Conservation (phyloP, 352 stramenopile genomes). For the Phytopythium vexans region DNA sequence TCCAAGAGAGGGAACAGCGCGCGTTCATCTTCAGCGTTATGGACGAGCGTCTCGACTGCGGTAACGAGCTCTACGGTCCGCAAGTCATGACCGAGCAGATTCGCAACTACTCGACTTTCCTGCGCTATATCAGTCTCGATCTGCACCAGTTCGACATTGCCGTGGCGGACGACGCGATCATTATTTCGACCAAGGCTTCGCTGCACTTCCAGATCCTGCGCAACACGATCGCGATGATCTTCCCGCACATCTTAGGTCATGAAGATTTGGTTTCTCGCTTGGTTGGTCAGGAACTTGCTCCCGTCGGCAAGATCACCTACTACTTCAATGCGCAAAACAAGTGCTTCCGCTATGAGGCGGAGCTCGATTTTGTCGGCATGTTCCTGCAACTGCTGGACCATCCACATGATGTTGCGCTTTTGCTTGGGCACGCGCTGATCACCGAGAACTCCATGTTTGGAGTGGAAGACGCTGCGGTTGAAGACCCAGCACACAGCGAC, state of each 20-base stretch:
- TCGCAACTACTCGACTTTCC: constrained; percentile 35
- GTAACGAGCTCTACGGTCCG: constrained; percentile 23
- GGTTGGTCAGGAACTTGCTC: constrained; percentile 31
- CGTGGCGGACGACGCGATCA: constrained; percentile 24
- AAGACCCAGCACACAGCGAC: not conserved
- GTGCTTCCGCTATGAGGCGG: constrained; percentile 23
- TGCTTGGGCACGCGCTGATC: constrained; percentile 32
- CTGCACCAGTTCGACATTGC: constrained; percentile 32
- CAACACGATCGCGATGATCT: constrained; percentile 40
- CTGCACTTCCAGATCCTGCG: constrained; percentile 41
- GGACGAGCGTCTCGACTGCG: constrained; percentile 30
- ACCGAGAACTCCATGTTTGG: constrained; percentile 31
- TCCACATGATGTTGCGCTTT: constrained; percentile 19
- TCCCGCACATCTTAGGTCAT: constrained; percentile 40
- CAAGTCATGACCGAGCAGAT: constrained; percentile 41
- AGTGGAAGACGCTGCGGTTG: not conserved
- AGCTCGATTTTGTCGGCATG: constrained; percentile 34
- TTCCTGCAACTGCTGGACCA: constrained; percentile 33
- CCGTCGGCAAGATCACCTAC: constrained; percentile 21
- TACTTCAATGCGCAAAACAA: constrained; percentile 30
- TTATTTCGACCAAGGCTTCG: constrained; percentile 24
- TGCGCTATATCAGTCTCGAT: constrained; percentile 31
- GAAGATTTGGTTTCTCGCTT: constrained; percentile 34
- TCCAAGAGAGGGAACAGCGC: constrained; percentile 19
- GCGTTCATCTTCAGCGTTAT: constrained; percentile 39